These are phyloP conservation scores for Cyclostephanos tholiformis DNA, from an alignment of 108 stramenopile genomes.

Conservation along the genomic window DNA sequence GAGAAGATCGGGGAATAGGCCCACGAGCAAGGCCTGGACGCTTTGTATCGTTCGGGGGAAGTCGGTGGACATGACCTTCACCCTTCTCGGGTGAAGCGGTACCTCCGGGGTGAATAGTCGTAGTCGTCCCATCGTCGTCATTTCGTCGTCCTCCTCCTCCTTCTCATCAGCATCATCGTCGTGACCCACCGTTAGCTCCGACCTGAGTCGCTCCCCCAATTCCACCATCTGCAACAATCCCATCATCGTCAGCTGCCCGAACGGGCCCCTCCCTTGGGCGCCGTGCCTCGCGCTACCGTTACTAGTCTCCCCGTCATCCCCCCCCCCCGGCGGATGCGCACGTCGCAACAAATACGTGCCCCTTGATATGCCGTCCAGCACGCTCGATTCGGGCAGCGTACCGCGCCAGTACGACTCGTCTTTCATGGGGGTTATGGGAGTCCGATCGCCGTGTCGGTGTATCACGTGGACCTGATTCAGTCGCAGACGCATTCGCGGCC, in stretches of 20 bases:
- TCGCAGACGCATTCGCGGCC: conserved; percentile 1
- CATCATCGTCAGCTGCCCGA: conserved; percentile 77
- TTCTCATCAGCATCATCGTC: conserved; percentile 8
- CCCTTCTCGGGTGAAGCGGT: conserved; percentile 51
- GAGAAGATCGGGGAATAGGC: conserved; percentile 72
- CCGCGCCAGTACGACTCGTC: conserved; percentile 69
- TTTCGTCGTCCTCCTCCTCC: conserved; percentile 14
- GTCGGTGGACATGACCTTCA: conserved; percentile 68
- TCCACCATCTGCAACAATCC: conserved; percentile 80
- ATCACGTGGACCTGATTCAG: conserved; percentile 63
- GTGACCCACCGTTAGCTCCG: conserved; percentile 46
- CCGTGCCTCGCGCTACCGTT: conserved; percentile 33
- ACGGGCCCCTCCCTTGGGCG: conserved; percentile 65
- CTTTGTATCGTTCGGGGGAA: conserved; percentile 83
- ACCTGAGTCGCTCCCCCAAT: conserved; percentile 63
- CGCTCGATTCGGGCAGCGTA: conserved; percentile 51
- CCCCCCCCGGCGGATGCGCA: no score
- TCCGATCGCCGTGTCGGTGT: conserved; percentile 84
- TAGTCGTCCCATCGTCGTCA: conserved; percentile 16
- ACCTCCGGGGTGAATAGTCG: conserved; percentile 32
- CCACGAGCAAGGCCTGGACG: conserved; percentile 74
- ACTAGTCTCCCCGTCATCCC: no score
- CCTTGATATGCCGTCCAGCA: conserved; percentile 52
- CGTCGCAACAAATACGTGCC: conserved; percentile 48
- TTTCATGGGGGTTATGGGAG: conserved; percentile 78